These are phyloP conservation scores for Ceratocystis harringtonii DNA, from an alignment of 2,329 filamentous ascomycete genomes.

Conservation along the genomic window DNA sequence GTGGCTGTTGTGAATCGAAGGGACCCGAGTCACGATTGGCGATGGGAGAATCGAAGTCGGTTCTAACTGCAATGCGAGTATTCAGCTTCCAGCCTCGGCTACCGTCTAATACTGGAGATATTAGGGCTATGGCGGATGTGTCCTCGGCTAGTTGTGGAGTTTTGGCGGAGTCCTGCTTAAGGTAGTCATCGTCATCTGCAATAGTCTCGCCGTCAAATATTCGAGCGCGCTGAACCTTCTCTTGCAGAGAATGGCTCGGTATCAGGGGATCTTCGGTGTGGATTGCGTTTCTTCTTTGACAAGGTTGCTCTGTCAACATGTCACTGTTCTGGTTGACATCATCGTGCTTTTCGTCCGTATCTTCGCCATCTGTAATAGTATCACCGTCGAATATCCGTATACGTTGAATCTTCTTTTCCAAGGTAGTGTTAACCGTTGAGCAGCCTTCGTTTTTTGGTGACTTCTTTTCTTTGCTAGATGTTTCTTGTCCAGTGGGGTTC, in stretches of 20 bases:
- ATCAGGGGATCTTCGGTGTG: too few relatives aligned
- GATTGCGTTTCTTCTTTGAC: too few relatives aligned
- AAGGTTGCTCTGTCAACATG: too few relatives aligned
- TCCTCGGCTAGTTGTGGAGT: neutral
- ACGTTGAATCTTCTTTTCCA: neutral
- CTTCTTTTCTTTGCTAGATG: neutral
- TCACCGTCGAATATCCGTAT: slow-evolving; percentile 1
- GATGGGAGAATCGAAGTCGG: slow-evolving; percentile 7
- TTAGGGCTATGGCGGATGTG: neutral
- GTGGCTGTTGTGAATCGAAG: neutral
- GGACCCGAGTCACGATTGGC: neutral
- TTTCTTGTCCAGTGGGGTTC: neutral
- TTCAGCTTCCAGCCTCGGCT: neutral
- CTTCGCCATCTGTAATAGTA: neutral
- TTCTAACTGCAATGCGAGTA: slow-evolving; percentile 7
- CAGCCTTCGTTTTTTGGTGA: neutral
- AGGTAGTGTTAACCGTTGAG: neutral
- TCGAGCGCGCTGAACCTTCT: neutral
- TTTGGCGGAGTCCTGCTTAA: neutral
- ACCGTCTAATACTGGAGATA: neutral
- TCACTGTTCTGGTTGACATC: too few relatives aligned
- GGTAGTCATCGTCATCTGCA: neutral
- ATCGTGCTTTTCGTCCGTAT: too few relatives aligned
- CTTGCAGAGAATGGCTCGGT: neutral
- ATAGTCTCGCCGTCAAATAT: neutral